Evolutionary conservation across 805 yeast genomes (phyloP), one percentile per base, ranked within the genome.

Genomic region (Starmera dryadoides): DNA sequence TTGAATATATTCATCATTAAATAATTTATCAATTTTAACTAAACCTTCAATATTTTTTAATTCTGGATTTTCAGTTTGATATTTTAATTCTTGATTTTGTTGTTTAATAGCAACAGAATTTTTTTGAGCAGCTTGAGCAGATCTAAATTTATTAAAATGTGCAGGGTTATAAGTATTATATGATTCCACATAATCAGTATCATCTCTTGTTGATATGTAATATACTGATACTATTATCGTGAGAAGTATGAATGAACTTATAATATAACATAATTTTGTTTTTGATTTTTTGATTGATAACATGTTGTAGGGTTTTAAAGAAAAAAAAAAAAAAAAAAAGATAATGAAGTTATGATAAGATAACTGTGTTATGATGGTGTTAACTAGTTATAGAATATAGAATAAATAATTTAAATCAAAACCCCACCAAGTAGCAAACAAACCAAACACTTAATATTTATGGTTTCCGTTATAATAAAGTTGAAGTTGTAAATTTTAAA

Each of bases 81-180:
- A n/a, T n/a, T n/a, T n/a, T n/a, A n/a, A n/a, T n/a, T 8, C 10
- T 25, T 12, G 43, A 78, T 82, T 0, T 96, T 96, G 89, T 3
- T 96, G 96, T 58, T 81, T 86, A 59, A n/a, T n/a, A n/a, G n/a
- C n/a, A n/a, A n/a, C n/a, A n/a, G n/a, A n/a, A n/a, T n/a, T n/a
- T n/a, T n/a, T n/a, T n/a, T n/a, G n/a, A n/a, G n/a, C n/a, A 87
- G 88, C 42, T 89, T 66, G 52, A 88, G 78, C 59, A 88, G 96
- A 61, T 88, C 96, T 96, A 96, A 89, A 43, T 89, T 28, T 18
- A 7, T 29, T 20, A 28, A 28, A 35, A 20, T 28, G 28, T 11
- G 37, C 8, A 15, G 37, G 37, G 11, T 35, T 35, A 19, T 35
- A 35, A 8, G 37, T 35, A 19, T 35, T 35, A 20, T 35, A 35